Conservation (phyloP, 768 basidiomycete species). For the Flagelloscypha sp. region DNA sequence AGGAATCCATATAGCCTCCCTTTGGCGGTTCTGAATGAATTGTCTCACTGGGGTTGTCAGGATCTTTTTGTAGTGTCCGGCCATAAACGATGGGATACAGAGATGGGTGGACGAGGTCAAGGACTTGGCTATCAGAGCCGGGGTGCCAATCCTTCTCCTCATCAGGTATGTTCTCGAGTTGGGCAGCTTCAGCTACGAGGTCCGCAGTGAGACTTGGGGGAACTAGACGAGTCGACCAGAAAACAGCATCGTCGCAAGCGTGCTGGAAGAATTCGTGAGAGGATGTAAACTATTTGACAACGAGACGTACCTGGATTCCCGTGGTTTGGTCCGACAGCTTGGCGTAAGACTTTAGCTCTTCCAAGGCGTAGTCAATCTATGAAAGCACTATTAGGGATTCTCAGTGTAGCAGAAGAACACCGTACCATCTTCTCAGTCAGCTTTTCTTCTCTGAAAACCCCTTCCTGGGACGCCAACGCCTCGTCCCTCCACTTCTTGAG, state of each 20-base stretch:
- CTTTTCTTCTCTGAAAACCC: background rate
- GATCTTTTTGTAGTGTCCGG: constrained; percentile 12
- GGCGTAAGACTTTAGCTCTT: constrained; percentile 13
- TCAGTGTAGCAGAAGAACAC: background rate
- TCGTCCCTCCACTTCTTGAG: constrained; percentile 11
- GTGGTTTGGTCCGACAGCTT: constrained; percentile 9
- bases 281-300: background rate
- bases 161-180: constrained; percentile 29
- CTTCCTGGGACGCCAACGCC: constrained; percentile 8
- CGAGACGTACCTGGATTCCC: constrained; percentile 11
- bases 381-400: background rate
- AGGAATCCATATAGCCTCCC: background rate
- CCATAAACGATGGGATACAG: constrained; percentile 33
- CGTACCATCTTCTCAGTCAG: constrained; percentile 12
- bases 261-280: constrained; percentile 7
- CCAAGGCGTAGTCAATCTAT: constrained; percentile 13
- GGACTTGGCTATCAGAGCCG: constrained; percentile 31
- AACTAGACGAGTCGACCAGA: constrained; percentile 24
- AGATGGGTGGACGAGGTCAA: constrained; percentile 39
- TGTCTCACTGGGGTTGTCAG: too few species aligned
- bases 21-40: background rate
- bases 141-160: constrained; percentile 39
- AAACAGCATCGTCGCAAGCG: constrained; percentile 15
- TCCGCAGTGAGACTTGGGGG: constrained; percentile 15
- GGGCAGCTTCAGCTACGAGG: constrained; percentile 18